phyloP scores from a whole-genome alignment of 306 rosid genomes.

The Chamaecrista fasciculata region DNA sequence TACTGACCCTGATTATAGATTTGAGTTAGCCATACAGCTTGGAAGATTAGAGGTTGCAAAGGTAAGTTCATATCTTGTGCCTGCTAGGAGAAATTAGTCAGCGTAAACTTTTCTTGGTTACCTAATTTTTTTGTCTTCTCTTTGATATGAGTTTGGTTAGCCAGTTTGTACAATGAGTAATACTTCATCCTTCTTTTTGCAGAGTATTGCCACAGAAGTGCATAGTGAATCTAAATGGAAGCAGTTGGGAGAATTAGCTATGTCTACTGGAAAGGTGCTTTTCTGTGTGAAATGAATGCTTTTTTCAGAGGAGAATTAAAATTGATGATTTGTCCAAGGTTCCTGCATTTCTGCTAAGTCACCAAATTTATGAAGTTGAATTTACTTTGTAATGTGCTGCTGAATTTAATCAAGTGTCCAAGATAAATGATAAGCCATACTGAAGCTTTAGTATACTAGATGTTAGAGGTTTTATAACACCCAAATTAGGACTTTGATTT shows the following conservation, averaged over 20 bases:
- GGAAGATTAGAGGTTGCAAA: slow-evolving; percentile 92
- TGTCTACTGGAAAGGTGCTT: slow-evolving; percentile 88
- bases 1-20: slow-evolving; percentile 92
- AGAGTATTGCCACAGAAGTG: slow-evolving; percentile 86
- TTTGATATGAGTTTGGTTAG: slow-evolving; percentile 9
- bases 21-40: slow-evolving; percentile 94
- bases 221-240: slow-evolving; percentile 96
- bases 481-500: slow-evolving; percentile 14
- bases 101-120: slow-evolving; percentile 4
- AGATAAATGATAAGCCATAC: neutral
- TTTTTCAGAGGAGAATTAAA: neutral
- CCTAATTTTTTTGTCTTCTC: slow-evolving; percentile 15
- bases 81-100: slow-evolving; percentile 13
- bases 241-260: slow-evolving; percentile 97
- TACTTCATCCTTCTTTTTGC: slow-evolving; percentile 21
- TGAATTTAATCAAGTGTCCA: slow-evolving; percentile 14
- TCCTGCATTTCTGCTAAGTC: neutral
- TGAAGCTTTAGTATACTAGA: slow-evolving; percentile 5
- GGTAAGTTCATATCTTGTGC: slow-evolving; percentile 46
- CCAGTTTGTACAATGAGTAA: slow-evolving; percentile 19
- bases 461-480: slow-evolving; percentile 7
- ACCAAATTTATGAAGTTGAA: neutral
- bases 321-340: slow-evolving; percentile 21
- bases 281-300: neutral
- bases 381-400: slow-evolving; percentile 2